Evolutionary conservation across 2,329 filamentous ascomycete genomes (phyloP).

Genomic region (Aaosphaeria pasadenensis): DNA sequence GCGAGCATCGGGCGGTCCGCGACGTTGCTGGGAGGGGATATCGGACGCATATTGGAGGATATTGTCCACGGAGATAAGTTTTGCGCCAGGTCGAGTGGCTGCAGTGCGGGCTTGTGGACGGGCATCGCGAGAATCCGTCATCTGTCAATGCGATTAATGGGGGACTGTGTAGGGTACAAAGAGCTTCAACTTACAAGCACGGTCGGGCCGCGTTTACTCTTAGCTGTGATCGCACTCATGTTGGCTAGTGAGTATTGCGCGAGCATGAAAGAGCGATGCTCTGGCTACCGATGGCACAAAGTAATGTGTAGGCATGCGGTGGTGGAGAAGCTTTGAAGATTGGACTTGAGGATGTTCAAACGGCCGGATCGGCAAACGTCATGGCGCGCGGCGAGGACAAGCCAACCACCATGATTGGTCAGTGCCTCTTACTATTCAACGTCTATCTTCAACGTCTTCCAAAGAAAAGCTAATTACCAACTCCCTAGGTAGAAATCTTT

Average conservation of each 20-base stretch:
- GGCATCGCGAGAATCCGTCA: conserved; percentile 57
- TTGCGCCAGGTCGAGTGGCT: conserved; percentile 50
- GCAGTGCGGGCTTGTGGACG: conserved; percentile 28
- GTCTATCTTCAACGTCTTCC: too few species aligned
- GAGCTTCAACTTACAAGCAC: conserved; percentile 16
- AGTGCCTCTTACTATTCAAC: too few species aligned
- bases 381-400: too few species aligned
- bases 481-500: too few species aligned
- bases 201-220: conserved; percentile 38
- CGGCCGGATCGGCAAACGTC: too few species aligned
- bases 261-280: conserved; percentile 1
- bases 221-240: conserved; percentile 33
- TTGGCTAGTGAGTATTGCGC: conserved; percentile 3
- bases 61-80: conserved; percentile 86
- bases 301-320: too few species aligned
- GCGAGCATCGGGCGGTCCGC: conserved; percentile 61
- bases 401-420: too few species aligned
- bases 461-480: too few species aligned
- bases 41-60: conserved; percentile 92
- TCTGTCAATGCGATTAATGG: conserved; percentile 34
- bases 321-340: not conserved
- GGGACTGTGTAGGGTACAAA: conserved; percentile 1
- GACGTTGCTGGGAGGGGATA: conserved; percentile 89
- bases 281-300: not conserved
- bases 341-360: too few species aligned